Evolutionary conservation across 2,329 filamentous ascomycete genomes (phyloP).

Genomic region (Coleophoma cylindrospora): DNA sequence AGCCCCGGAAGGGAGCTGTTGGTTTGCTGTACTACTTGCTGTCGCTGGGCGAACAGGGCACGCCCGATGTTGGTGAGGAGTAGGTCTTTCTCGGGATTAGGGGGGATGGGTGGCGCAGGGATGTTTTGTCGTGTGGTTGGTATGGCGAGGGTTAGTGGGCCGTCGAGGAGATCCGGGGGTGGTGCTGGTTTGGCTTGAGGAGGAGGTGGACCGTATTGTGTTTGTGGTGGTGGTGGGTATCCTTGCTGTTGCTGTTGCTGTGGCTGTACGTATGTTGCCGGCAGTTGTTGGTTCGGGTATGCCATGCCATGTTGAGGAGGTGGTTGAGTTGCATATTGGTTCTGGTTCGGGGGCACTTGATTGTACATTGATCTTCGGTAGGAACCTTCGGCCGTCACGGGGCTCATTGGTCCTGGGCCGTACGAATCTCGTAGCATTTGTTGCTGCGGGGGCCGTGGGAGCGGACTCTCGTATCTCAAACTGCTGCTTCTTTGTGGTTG

Average conservation of each 20-base stretch:
- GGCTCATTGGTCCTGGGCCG: conserved; percentile 8
- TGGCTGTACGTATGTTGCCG: conserved; percentile 19
- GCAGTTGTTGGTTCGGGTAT: conserved; percentile 10
- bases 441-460: conserved; percentile 24
- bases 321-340: conserved; percentile 13
- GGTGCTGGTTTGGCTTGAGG: conserved; percentile 26
- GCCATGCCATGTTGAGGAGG: neutral
- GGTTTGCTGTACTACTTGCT: conserved; percentile 66
- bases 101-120: conserved; percentile 80
- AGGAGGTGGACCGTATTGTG: conserved; percentile 25
- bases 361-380: conserved; percentile 12
- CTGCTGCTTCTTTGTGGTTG: conserved; percentile 26
- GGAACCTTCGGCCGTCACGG: conserved; percentile 11
- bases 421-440: conserved; percentile 14
- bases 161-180: conserved; percentile 46
- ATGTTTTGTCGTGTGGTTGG: conserved; percentile 41
- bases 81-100: conserved; percentile 92
- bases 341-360: conserved; percentile 15
- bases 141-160: conserved; percentile 44
- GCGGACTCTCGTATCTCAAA: conserved; percentile 22
- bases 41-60: conserved; percentile 64
- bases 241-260: conserved; percentile 24
- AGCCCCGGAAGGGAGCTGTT: conserved; percentile 70
- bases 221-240: conserved; percentile 19
- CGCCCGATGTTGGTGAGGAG: conserved; percentile 72